These are phyloP conservation scores for Penicillium occitanis DNA, from an alignment of 2,329 filamentous ascomycete species.

Conservation along the genomic window DNA sequence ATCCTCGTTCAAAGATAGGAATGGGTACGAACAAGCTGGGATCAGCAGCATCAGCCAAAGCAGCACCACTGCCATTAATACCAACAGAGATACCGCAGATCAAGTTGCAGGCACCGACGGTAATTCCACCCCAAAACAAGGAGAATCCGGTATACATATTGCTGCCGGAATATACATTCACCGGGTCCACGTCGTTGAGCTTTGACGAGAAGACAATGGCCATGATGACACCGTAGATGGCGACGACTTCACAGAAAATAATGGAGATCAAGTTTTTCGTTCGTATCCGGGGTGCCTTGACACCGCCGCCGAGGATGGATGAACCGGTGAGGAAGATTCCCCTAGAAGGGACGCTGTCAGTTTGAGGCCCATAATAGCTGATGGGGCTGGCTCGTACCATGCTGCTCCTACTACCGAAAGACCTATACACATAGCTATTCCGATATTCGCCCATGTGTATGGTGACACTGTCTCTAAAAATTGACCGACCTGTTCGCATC, in stretches of 20 bases:
- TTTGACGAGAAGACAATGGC: conserved; percentile 96
- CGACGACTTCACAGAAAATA: conserved; percentile 99
- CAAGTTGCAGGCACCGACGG: conserved; percentile 92
- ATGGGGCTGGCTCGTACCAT: conserved; percentile 62
- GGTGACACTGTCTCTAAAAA: conserved; percentile 94
- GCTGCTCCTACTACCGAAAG: conserved; percentile 94
- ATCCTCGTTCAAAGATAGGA: background rate
- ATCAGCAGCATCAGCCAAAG: conserved; percentile 92
- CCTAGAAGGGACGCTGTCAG: conserved; percentile 54
- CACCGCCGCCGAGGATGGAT: conserved; percentile 93
- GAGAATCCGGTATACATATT: conserved; percentile 95
- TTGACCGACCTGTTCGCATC: conserved; percentile 67
- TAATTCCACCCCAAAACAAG: conserved; percentile 92
- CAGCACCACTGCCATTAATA: conserved; percentile 96
- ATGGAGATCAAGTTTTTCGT: conserved; percentile 99
- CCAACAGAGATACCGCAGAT: conserved; percentile 95
- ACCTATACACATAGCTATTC: conserved; percentile 92
- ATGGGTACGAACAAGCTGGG: conserved; percentile 69
- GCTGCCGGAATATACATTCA: conserved; percentile 67
- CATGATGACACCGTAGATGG: conserved; percentile 99
- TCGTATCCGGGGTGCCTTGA: conserved; percentile 93
- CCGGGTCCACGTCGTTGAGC: conserved; percentile 64
- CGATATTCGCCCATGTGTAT: conserved; percentile 86
- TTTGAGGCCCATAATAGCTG: background rate
- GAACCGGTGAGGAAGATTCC: conserved; percentile 98